Percentiles rank a stretch among this genome's conserved stretches.
Conservation (phyloP, 2,329 filamentous ascomycete species). For the Cladosporium austrohemisphaericum region DNA sequence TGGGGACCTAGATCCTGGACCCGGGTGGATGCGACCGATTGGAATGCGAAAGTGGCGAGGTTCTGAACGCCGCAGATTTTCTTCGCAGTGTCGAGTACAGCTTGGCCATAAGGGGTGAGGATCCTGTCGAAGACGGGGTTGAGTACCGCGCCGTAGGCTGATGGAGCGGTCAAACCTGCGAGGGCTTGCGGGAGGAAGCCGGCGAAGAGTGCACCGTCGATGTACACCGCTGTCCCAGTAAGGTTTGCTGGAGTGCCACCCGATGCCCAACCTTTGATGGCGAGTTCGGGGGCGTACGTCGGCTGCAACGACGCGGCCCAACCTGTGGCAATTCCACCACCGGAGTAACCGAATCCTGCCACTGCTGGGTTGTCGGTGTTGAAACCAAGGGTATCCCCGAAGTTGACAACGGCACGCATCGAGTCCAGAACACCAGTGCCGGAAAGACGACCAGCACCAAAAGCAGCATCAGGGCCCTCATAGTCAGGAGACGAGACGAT, state of each 20-base stretch:
- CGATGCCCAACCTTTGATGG: conserved; percentile 46
- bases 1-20: conserved; percentile 18
- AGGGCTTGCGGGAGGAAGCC: conserved; percentile 29
- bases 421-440: conserved; percentile 43
- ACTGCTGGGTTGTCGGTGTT: conserved; percentile 26
- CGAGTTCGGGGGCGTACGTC: conserved; percentile 52
- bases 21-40: neutral
- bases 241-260: conserved; percentile 48
- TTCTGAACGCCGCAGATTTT: conserved; percentile 23
- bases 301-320: conserved; percentile 51
- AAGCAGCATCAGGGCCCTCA: conserved; percentile 33
- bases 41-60: conserved; percentile 24
- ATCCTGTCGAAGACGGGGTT: conserved; percentile 20
- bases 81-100: conserved; percentile 19
- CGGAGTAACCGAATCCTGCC: conserved; percentile 54
- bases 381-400: conserved; percentile 25
- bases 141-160: conserved; percentile 25
- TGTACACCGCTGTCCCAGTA: conserved; percentile 25
- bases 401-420: conserved; percentile 39
- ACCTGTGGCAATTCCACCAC: conserved; percentile 50
- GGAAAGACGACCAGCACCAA: conserved; percentile 34
- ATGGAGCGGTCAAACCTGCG: conserved; percentile 22
- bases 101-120: conserved; percentile 23
- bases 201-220: conserved; percentile 25
- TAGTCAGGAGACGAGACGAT: conserved; percentile 42